Evolutionary conservation across 2,329 filamentous ascomycete genomes (phyloP), one percentile per base, ranked within the genome.

Genomic region (Epichloe scottii): DNA sequence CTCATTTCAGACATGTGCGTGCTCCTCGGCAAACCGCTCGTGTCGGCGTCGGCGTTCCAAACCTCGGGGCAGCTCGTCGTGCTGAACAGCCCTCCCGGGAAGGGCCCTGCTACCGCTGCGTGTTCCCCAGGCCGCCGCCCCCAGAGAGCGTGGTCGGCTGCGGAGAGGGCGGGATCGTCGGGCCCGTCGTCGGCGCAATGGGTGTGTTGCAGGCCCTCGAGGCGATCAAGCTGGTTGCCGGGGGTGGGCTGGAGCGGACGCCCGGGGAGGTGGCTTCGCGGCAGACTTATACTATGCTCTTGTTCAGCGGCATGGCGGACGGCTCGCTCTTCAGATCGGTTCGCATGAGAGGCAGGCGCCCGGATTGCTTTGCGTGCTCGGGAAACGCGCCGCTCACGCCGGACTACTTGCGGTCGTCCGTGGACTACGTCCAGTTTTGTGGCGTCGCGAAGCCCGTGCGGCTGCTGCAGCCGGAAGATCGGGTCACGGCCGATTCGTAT

Each of bases 161-260:
- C 61, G 89, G 90, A 40, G 93, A 98, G 64, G 91, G 90, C 10
- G 93, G 93, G 0, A 89, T 98, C 8, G 62, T 98, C 1, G 93
- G 93, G 0, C 90, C 93, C 0, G 89, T 96, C 0, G 93, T 98
- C 0, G 93, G 93, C 0, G 77, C 82, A 0, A 96, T 98, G 88
- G 93, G 93, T 7, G 83, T 95, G 0, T 69, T 97, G 51, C 93
- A 97, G 70, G 91, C 93, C 0, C 72, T 95, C 1, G 89, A 97
- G 68, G 82, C 88, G 0, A 82, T 97, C 60, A 93, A 94, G 63
- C 66, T 96, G n/a, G 75, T 96, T 15, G 75, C 79, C 0, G 60
- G 70, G 33, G 64, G 61, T 3, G 59, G 59, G 5, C 53, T 60
- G 8, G 60, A 63, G n/a, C 15, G 23, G 4, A 8, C 10, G 14